Conservation (phyloP, 2,329 filamentous ascomycete species). For the Cladophialophora yegresii region DNA sequence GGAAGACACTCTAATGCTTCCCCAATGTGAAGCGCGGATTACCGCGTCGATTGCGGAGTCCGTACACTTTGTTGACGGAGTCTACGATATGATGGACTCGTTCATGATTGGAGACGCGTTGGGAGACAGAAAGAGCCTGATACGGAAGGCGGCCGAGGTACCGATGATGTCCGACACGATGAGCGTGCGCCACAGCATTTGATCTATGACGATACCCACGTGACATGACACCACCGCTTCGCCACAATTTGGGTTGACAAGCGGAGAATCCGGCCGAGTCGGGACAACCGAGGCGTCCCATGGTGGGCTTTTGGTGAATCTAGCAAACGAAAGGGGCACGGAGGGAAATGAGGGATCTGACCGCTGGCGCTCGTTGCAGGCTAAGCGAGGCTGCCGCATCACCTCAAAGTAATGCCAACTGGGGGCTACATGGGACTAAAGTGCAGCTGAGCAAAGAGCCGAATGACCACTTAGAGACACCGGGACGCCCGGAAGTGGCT, state of each 20-base stretch:
- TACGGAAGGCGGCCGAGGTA: neutral
- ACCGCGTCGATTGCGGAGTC: constrained; percentile 19
- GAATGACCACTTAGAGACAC: constrained; percentile 13
- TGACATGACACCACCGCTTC: neutral
- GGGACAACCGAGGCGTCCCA: neutral
- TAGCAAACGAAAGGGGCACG: neutral
- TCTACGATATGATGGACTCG: neutral
- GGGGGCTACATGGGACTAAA: constrained; percentile 4
- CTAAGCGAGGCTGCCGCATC: neutral
- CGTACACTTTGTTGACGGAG: constrained; percentile 6
- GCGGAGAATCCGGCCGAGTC: neutral
- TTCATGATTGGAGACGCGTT: neutral
- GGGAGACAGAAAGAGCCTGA: neutral
- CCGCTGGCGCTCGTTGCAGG: neutral
- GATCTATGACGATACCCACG: constrained; percentile 9
- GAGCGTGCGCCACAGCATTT: constrained; percentile 10
- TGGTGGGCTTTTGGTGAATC: neutral
- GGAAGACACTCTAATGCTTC: constrained; percentile 1
- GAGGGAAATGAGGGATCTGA: neutral
- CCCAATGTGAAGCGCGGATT: constrained; percentile 4
- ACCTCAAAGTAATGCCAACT: constrained; percentile 1
- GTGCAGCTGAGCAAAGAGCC: constrained; percentile 7
- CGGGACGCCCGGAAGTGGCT: constrained; percentile 12
- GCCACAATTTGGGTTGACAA: neutral
- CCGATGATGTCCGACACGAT: constrained; percentile 15